Base-by-base conservation (phyloP, 148 eudicot genomes). In the Camellia japonica region DNA sequence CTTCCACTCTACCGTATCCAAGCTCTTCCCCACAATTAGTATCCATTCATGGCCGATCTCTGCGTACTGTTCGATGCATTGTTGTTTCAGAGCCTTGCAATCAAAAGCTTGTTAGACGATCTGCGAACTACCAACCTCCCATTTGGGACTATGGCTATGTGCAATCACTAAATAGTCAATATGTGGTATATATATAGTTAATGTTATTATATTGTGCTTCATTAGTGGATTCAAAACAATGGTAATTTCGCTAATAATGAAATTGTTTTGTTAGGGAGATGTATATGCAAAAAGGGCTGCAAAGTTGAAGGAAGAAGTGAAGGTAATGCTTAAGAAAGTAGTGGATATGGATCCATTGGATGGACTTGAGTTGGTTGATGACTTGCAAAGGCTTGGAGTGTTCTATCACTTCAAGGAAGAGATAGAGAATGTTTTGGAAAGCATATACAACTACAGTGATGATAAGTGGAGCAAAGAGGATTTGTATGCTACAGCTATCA, bases 331-430 rank as follows among this genome's bases (percentile, higher is more conserved):
- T 51, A 15, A 6, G 3, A 38, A 52, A 18, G 54, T 61, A 11
- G 23, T 1, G 41, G 54, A 71, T 46, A 18, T 1, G 41, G 54
- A 71, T 46, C 63, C 73, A 12, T 16, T 76, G 41, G 67, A 68
- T 5, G 54, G 68, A 49, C 70, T 85, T 18, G 82, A 85, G 80
- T 19, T 85, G 23, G 77, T 85, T 20, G 85, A 85, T 64, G 70
- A 74, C 51, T 63, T 85, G 78, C 78, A 82, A 68, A 79, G 78
- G 55, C 82, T 85, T 3, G 85, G 87, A 64, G 65, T 85, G 16
- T 75, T 76, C 6, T 76, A 82, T 60, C 87, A 85, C 56, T 82
- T 82, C 71, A 76, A 75, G 63, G 73, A 75, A 0, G 75, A 85
- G 62, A 84, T 84, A 72, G 66, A 54, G 14, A 23, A 49, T 49